These are phyloP conservation scores for Pseudopyrenochaeta lycopersici DNA, from an alignment of 2,329 filamentous ascomycete species.

Conservation along the genomic window DNA sequence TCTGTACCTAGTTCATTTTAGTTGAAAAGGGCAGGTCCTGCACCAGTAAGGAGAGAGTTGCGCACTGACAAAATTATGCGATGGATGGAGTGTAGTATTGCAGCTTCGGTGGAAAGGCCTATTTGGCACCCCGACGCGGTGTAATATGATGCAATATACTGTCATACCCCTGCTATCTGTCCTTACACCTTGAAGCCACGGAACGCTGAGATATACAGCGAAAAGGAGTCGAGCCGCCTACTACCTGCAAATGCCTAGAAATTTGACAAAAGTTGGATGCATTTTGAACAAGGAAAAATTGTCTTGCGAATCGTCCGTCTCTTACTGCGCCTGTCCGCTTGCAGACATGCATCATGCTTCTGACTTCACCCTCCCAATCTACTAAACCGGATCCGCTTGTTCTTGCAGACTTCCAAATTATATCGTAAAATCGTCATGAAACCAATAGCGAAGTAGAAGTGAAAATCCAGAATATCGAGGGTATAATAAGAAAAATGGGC, in stretches of 20 bases:
- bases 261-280: conserved; percentile 5
- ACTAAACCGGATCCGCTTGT: conserved; percentile 14
- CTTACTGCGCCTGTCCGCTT: conserved; percentile 11
- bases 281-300: conserved; percentile 6
- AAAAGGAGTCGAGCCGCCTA: conserved; percentile 10
- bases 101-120: conserved; percentile 1
- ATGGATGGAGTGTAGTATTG: neutral
- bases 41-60: neutral
- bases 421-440: conserved; percentile 33
- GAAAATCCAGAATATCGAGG: conserved; percentile 32
- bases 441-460: conserved; percentile 25
- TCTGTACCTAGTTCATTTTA: neutral
- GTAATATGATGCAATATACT: conserved; percentile 13
- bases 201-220: conserved; percentile 4
- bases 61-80: neutral
- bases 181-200: neutral
- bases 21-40: neutral
- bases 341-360: conserved; percentile 8
- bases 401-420: conserved; percentile 16
- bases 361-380: conserved; percentile 11
- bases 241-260: conserved; percentile 21
- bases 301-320: neutral
- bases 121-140: conserved; percentile 1
- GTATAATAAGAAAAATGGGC: conserved; percentile 37
- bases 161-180: conserved; percentile 1